These are phyloP conservation scores for Calycina marina DNA, from an alignment of 2,329 filamentous ascomycete species.

Conservation along the genomic window DNA sequence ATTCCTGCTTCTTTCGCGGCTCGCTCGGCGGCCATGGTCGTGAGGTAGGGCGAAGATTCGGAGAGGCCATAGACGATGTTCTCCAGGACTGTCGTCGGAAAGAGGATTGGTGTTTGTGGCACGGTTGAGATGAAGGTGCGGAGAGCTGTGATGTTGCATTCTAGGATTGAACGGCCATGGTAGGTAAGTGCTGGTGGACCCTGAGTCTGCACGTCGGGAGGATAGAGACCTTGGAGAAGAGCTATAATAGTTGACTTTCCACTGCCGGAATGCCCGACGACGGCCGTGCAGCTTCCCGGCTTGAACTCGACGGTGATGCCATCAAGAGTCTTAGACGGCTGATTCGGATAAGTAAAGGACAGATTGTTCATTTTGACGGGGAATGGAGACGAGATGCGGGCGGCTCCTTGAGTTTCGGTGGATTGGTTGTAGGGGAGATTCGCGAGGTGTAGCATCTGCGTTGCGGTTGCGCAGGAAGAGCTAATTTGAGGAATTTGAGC, in stretches of 20 bases:
- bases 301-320: slow-evolving; percentile 51
- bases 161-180: slow-evolving; percentile 37
- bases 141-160: slow-evolving; percentile 44
- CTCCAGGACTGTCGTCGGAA: slow-evolving; percentile 59
- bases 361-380: slow-evolving; percentile 41
- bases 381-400: slow-evolving; percentile 30
- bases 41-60: slow-evolving; percentile 35
- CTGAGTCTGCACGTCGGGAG: background rate
- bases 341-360: slow-evolving; percentile 57
- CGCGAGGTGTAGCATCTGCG: slow-evolving; percentile 56
- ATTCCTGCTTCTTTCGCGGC: slow-evolving; percentile 45
- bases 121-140: slow-evolving; percentile 52
- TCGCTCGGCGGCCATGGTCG: slow-evolving; percentile 28
- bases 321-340: slow-evolving; percentile 40
- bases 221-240: slow-evolving; percentile 59
- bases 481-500: slow-evolving; percentile 69
- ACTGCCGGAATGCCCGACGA: slow-evolving; percentile 76
- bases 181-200: slow-evolving; percentile 35
- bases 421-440: slow-evolving; percentile 32
- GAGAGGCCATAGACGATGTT: slow-evolving; percentile 75
- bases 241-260: slow-evolving; percentile 79
- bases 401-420: slow-evolving; percentile 27
- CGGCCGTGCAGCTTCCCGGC: slow-evolving; percentile 51
- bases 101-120: slow-evolving; percentile 58
- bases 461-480: slow-evolving; percentile 56